Percentiles rank a stretch among this genome's conserved stretches.
Conservation (phyloP, 2,329 filamentous ascomycete genomes). For the Aureobasidium sp. region DNA sequence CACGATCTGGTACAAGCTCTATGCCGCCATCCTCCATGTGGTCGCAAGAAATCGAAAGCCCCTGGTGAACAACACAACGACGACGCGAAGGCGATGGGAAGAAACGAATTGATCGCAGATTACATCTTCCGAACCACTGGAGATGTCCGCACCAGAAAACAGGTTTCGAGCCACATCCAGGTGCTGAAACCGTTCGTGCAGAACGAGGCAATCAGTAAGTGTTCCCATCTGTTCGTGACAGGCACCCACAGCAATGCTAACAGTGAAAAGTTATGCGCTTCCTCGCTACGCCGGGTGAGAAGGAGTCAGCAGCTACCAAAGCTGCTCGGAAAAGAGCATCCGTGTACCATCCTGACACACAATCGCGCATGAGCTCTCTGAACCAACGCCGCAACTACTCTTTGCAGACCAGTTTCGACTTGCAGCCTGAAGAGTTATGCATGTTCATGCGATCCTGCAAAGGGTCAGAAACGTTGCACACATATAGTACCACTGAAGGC, state of each 20-base stretch:
- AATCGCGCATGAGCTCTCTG: not conserved
- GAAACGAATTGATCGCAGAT: constrained; percentile 54
- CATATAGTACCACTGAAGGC: not conserved
- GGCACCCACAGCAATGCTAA: not conserved
- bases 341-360: not conserved
- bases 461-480: not conserved
- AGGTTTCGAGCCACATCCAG: constrained; percentile 57
- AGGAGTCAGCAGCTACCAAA: not conserved
- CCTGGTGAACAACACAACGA: constrained; percentile 16
- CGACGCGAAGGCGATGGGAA: constrained; percentile 45
- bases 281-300: constrained; percentile 9
- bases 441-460: constrained; percentile 10
- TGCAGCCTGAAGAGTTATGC: constrained; percentile 3
- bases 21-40: constrained; percentile 51
- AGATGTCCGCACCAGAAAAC: constrained; percentile 46
- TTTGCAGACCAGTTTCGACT: not conserved
- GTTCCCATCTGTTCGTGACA: not conserved
- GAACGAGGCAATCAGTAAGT: constrained; percentile 35
- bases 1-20: constrained; percentile 29
- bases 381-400: not conserved
- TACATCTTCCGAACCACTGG: constrained; percentile 50
- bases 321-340: not conserved
- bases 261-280: constrained; percentile 11
- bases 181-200: constrained; percentile 50
- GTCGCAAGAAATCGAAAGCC: constrained; percentile 39